Base-by-base conservation (phyloP, 768 basidiomycete species). In the Lactarius trivialis region DNA sequence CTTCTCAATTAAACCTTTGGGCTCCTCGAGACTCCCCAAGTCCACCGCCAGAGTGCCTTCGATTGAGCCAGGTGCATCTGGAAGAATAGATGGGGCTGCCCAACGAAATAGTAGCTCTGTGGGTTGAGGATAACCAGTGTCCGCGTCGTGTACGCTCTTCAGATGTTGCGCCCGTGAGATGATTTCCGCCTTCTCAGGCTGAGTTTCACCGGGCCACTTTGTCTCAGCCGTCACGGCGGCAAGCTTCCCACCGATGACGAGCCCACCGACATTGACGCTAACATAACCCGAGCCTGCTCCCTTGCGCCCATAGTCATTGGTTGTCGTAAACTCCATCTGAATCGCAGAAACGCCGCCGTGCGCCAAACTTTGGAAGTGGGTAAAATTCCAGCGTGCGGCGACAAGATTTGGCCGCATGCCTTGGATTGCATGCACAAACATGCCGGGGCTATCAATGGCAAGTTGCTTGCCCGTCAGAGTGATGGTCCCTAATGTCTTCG, bases 371-470 rank as follows among this genome's bases (percentile, higher is more conserved):
- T 93, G 88, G 80, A 99, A 99, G 76, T 89, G 81, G 32, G 79
- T 87, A 76, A 98, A 99, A 77, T 98, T 98, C 97, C 97, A 99
- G 9, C 88, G 76, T 21, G 91, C 79, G 15, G 97, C 97, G 68
- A 97, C 85, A 60, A 93, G 82, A 75, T 99, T 91, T 54, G 96
- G 94, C 8, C 93, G 84, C 93, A 99, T 96, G 73, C 96, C 97
- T 72, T 98, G 96, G 72, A 98, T 97, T 50, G 96, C 96, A 73
- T 96, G 91, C 21, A 95, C 82, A 73, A 96, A 85, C 88, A 93
- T 91, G 32, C 92, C 91, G 39, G 81, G 76, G 49, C 89, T 90
- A 34, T 81, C 72, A 58, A 84, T 74, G 8, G 77, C 54, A 59
- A 76, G 74, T 7, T 86, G 86, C 60, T 82, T 74, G 49, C 90